Conservation (phyloP, 2,329 filamentous ascomycete genomes). For the Botryosphaeria agaves region DNA sequence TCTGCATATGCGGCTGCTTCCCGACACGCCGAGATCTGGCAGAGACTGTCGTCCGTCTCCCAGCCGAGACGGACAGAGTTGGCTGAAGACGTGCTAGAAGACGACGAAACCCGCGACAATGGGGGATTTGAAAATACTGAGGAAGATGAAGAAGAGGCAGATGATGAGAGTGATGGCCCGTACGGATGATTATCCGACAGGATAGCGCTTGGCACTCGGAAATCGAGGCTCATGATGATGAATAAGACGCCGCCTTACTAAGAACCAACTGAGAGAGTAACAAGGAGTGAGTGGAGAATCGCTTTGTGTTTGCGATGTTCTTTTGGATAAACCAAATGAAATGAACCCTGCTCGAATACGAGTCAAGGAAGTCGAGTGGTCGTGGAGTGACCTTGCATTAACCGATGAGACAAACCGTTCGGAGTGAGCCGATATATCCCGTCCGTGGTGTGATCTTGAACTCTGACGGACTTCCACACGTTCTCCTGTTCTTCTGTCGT, state of each 20-base stretch:
- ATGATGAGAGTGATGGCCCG: slow-evolving; percentile 53
- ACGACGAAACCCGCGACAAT: slow-evolving; percentile 52
- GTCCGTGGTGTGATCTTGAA: slow-evolving; percentile 16
- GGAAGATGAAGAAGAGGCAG: slow-evolving; percentile 56
- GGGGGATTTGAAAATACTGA: slow-evolving; percentile 57
- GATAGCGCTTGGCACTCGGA: slow-evolving; percentile 2
- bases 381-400: slow-evolving; percentile 19
- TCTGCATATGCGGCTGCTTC: no score
- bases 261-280: background rate
- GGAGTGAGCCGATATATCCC: slow-evolving; percentile 14
- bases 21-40: no score
- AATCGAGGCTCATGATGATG: slow-evolving; percentile 21
- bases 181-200: slow-evolving; percentile 33
- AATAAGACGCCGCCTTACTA: slow-evolving; percentile 2
- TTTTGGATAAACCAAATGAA: no score
- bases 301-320: slow-evolving; percentile 4
- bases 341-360: no score
- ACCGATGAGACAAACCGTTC: slow-evolving; percentile 22
- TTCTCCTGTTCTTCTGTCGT: slow-evolving; percentile 8
- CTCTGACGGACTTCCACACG: slow-evolving; percentile 3
- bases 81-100: slow-evolving; percentile 43
- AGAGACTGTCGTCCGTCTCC: slow-evolving; percentile 18
- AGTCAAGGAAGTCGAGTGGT: slow-evolving; percentile 11
- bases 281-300: slow-evolving; percentile 4
- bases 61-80: slow-evolving; percentile 38